Base-by-base conservation (phyloP, 306 rosid genomes). In the Lathyrus aphaca region DNA sequence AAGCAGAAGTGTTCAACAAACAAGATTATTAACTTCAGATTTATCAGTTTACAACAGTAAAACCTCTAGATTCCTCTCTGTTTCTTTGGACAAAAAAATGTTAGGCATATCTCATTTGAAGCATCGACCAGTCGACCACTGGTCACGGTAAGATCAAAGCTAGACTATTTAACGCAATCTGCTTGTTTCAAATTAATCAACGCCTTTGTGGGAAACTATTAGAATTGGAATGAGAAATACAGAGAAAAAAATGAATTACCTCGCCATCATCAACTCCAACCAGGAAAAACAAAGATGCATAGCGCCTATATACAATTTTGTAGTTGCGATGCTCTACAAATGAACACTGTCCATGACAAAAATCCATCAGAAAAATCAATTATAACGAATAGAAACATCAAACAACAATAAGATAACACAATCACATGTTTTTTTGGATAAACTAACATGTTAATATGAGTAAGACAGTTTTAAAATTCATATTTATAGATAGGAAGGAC, bases 281-380 rank as follows among this genome's bases (percentile, higher is more conserved):
- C 39, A 94, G 86, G 83, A 94, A 94, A 80, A 94, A 94, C 72
- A 94, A 67, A 6, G 99, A 94, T 49, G 96, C 99, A 63, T 94
- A 94, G 75, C 97, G 97, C 62, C 99, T 83, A 82, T 91, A 94
- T 2, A 94, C 84, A 74, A 94, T 91, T 86, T 91, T 94, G 87
- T 94, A 94, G 82, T 91, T 94, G 72, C 99, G 88, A 79, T 94
- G 97, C 92, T 91, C 99, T 6, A 91, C 99, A 75, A 94, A 94
- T 14, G 97, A 94, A 84, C 99, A 94, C 97, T 91, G 90, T 59
- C 58, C 67, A 81, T n/a, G 5, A 61, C 14, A 14, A 74, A 72
- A 62, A 85, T 3, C 49, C 10, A 80, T 55, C 64, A 88, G 81
- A 60, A 40, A 76, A 16, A 59, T 60, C 23, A 65, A 49, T 14